Evolutionary conservation across 768 basidiomycete genomes (phyloP), one percentile per base, ranked within the genome.

Genomic region (Phallus indusiatus): DNA sequence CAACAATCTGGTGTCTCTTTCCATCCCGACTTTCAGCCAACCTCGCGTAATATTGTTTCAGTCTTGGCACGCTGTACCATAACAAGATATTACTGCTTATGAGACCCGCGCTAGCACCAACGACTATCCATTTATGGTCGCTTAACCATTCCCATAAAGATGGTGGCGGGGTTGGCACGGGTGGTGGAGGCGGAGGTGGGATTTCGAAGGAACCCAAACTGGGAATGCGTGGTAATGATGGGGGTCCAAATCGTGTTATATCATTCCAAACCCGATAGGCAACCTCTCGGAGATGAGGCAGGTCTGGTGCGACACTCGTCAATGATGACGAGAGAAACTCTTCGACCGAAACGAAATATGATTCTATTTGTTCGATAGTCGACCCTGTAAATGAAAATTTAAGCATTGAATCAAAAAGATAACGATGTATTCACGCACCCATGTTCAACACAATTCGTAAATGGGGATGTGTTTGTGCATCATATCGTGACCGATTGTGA

Each of bases 241-340:
- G 70, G 17, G 86, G 88, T 21, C 90, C 89, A 68, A 88, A 90
- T 59, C 90, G 84, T 51, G 86, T 78, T 61, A 93, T 81, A 67
- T 93, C 90, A 21, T 81, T 71, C 86, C 87, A 90, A 58, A 91
- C 75, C 22, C 83, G 79, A 63, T 86, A 78, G 20, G 84, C 70
- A 33, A 81, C 78, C 61, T 89, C 85, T 59, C 81, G 80, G 51
- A 89, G 73, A 63, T 77, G 81, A 46, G 84, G 82, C 50, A 89
- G 72, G 64, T 82, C 81, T 33, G 81, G 76, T 0, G 81, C 78
- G 5, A 80, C 83, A 16, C 80, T 73, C 47, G 79, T 72, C 21
- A 85, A 66, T 11, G 84, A 80, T 34, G 78, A 71, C 54, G 77
- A 75, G 68, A 90, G 70, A 64, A 81, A 76, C 60, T 81, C 81